Percentiles rank a stretch among this genome's conserved stretches.
Conservation (phyloP, 108 stramenopile species). For the Nitzschia sp. region DNA sequence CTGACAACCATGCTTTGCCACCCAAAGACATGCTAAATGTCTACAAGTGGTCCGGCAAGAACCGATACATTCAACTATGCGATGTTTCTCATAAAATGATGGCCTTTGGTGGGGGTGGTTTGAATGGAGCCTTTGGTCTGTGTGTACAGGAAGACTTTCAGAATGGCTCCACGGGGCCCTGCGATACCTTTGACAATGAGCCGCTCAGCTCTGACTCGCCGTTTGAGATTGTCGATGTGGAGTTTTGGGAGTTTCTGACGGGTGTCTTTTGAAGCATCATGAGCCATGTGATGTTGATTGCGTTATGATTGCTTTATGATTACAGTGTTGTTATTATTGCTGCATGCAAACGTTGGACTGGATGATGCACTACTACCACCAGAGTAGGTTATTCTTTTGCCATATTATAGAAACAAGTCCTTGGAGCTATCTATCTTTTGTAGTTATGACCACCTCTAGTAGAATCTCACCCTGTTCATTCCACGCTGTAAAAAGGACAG, state of each 20-base stretch:
- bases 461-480: too few relatives aligned
- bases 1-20: neutral
- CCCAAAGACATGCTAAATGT: conserved; percentile 31
- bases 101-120: conserved; percentile 88
- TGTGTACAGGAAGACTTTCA: conserved; percentile 87
- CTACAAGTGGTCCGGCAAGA: conserved; percentile 82
- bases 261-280: conserved; percentile 39
- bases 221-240: conserved; percentile 70
- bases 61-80: conserved; percentile 83
- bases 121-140: conserved; percentile 82
- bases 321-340: neutral
- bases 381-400: neutral
- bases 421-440: neutral
- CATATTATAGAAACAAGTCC: neutral
- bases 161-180: conserved; percentile 74
- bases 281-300: too few relatives aligned
- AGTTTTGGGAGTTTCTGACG: conserved; percentile 69
- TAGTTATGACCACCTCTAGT: too few relatives aligned
- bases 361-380: neutral
- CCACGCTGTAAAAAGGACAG: conserved; percentile 31
- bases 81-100: conserved; percentile 57
- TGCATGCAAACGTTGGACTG: neutral
- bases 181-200: conserved; percentile 86
- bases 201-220: conserved; percentile 58
- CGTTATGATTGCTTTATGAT: too few relatives aligned